Conservation (phyloP, 225 moss, liverwort and hornwort species). For the Antitrichia curtipendula region DNA sequence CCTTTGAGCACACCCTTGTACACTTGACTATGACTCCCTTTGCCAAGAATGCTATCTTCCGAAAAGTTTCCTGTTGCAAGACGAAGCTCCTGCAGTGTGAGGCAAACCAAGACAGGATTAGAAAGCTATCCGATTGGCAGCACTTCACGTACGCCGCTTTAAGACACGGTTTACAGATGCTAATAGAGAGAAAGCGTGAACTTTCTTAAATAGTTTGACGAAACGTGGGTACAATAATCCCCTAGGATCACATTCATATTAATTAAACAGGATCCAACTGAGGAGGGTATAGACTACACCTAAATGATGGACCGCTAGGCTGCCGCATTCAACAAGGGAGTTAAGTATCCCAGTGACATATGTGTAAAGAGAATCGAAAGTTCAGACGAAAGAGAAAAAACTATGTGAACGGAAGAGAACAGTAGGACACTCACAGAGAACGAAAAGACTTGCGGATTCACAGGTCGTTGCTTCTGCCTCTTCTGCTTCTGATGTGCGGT, state of each 20-base stretch:
- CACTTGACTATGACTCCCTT: slow-evolving; percentile 68
- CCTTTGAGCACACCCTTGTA: slow-evolving; percentile 71
- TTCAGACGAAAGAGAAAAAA: not conserved
- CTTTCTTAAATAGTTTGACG: not conserved
- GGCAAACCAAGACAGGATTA: not conserved
- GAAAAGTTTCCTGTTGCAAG: slow-evolving; percentile 56
- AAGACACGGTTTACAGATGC: not conserved
- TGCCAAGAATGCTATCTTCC: slow-evolving; percentile 48
- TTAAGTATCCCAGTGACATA: not conserved
- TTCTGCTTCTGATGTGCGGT: slow-evolving; percentile 30
- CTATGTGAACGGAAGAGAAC: not conserved
- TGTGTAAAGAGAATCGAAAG: not conserved
- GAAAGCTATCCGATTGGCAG: not conserved
- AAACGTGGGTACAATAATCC: not conserved
- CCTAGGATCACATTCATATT: too few relatives aligned
- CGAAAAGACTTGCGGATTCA: slow-evolving; percentile 18
- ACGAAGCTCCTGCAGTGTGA: slow-evolving; percentile 35
- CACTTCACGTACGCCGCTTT: too few relatives aligned
- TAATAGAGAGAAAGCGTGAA: not conserved
- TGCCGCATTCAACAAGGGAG: not conserved
- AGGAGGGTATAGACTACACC: not conserved
- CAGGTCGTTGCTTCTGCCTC: slow-evolving; percentile 28
- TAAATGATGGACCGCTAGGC: not conserved
- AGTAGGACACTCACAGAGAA: slow-evolving; percentile 10
- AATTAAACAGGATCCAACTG: not conserved